A percentile compares a stretch with the other conserved stretches of the same genome.
Evolutionary conservation across 140 eudicot species (phyloP).

Genomic region (Stevia rebaudiana): DNA sequence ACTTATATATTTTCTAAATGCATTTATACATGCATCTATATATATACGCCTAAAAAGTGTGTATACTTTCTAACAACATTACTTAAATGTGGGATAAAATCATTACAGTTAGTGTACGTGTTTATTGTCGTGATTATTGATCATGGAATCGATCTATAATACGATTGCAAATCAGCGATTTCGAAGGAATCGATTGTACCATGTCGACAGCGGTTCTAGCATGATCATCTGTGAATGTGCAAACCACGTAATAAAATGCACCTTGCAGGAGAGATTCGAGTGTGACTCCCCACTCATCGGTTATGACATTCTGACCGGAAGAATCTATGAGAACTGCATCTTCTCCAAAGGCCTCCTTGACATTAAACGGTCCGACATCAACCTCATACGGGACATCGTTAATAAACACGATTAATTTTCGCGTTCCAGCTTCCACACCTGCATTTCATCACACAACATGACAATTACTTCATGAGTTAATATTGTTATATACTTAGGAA

Average conservation of each 20-base stretch:
- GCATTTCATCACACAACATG: background rate
- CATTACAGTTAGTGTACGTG: too few relatives aligned
- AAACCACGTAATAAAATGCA: slow-evolving; percentile 56
- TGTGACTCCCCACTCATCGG: slow-evolving; percentile 82
- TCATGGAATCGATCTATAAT: background rate
- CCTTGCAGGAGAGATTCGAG: slow-evolving; percentile 73
- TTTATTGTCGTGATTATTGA: too few relatives aligned
- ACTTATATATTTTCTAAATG: too few relatives aligned
- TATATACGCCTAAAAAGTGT: too few relatives aligned
- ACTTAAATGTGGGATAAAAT: too few relatives aligned
- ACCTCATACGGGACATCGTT: slow-evolving; percentile 75
- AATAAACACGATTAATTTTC: slow-evolving; percentile 66
- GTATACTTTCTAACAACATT: too few relatives aligned
- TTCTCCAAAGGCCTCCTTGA: slow-evolving; percentile 65
- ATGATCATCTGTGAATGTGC: slow-evolving; percentile 34
- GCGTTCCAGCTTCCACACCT: slow-evolving; percentile 35
- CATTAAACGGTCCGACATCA: slow-evolving; percentile 52
- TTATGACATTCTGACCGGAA: slow-evolving; percentile 56
- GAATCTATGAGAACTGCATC: slow-evolving; percentile 61
- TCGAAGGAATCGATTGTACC: slow-evolving; percentile 26
- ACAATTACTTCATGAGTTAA: too few relatives aligned
- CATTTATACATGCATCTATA: too few relatives aligned
- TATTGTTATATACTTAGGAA: too few relatives aligned
- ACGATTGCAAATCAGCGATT: background rate
- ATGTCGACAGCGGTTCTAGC: slow-evolving; percentile 31